These are phyloP conservation scores for Apophysomyces elegans DNA, from an alignment of 371 early-diverging fungal species.

Conservation along the genomic window DNA sequence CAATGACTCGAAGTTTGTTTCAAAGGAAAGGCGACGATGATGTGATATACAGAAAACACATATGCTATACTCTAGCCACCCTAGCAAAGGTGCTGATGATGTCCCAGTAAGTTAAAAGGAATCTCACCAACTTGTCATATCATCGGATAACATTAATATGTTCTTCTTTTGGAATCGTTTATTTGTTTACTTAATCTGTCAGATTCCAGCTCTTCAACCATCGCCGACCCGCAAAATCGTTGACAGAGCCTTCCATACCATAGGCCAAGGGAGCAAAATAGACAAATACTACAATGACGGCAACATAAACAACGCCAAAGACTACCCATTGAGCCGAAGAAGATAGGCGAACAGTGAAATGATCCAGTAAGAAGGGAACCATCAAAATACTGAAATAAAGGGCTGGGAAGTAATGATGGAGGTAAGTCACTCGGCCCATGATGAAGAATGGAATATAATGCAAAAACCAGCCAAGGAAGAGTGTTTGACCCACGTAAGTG, in stretches of 20 bases:
- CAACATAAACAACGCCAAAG: constrained; percentile 52
- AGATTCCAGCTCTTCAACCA: constrained; percentile 66
- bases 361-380: constrained; percentile 77
- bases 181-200: constrained; percentile 27
- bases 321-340: constrained; percentile 33
- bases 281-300: constrained; percentile 62
- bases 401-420: constrained; percentile 99
- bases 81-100: too few relatives aligned
- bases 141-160: too few relatives aligned
- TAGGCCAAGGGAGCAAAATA: constrained; percentile 86
- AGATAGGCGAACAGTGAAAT: constrained; percentile 45
- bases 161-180: constrained; percentile 6
- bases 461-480: constrained; percentile 91
- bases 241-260: constrained; percentile 83
- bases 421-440: constrained; percentile 97
- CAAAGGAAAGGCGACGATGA: too few relatives aligned
- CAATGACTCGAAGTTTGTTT: too few relatives aligned
- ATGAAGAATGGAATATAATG: constrained; percentile 98
- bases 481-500: constrained; percentile 68
- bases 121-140: too few relatives aligned
- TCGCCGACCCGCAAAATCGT: constrained; percentile 48
- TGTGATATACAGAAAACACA: too few relatives aligned
- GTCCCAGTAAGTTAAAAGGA: too few relatives aligned
- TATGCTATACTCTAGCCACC: too few relatives aligned
- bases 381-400: constrained; percentile 92